A percentile compares a stretch with the other conserved stretches of the same genome.
Conservation (phyloP, 345 rosid species). For the Eucalyptus erythrocorys region DNA sequence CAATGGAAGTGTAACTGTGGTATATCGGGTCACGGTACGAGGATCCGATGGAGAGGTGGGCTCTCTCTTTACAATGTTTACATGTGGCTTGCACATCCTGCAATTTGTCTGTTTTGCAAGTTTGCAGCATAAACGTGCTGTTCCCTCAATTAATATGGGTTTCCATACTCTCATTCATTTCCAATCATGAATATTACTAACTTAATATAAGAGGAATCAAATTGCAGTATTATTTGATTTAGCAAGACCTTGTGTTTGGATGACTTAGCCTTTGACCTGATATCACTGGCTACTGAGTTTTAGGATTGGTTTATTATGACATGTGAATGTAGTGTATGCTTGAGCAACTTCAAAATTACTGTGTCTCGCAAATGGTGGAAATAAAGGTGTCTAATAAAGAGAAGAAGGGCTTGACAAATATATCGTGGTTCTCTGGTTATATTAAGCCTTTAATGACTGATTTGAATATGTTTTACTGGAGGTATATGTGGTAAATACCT, state of each 20-base stretch:
- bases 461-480: neutral
- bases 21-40: conserved; percentile 84
- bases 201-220: neutral
- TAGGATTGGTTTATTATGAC: neutral
- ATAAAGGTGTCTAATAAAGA: neutral
- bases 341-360: neutral
- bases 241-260: neutral
- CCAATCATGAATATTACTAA: neutral
- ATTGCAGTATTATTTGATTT: neutral
- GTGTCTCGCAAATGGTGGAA: neutral
- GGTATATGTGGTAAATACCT: neutral
- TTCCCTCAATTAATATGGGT: neutral
- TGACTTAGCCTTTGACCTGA: neutral
- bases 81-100: neutral
- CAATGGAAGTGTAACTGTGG: conserved; percentile 80
- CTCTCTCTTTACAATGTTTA: neutral
- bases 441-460: neutral
- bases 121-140: neutral
- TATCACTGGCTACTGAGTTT: neutral
- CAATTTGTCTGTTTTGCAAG: neutral
- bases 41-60: conserved; percentile 96
- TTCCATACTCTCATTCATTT: neutral
- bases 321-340: neutral
- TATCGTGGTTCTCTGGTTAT: neutral
- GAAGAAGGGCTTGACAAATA: neutral